Evolutionary conservation across 202 grass and related monocot genomes (phyloP).

Genomic region (Schoenoplectus triqueter): DNA sequence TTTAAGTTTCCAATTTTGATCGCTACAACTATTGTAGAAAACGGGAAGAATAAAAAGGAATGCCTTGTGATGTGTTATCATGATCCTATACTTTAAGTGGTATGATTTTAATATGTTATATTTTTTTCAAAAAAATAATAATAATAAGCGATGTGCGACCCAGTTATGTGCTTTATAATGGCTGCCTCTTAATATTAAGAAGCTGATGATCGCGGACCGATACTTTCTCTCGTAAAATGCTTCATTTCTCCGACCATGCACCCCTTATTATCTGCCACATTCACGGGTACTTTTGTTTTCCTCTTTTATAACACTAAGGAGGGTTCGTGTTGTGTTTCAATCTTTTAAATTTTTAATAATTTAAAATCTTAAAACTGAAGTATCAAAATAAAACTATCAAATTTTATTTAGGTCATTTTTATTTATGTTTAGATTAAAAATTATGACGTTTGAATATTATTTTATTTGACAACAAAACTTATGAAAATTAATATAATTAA

Average conservation of each 20-base stretch:
- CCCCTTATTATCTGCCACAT: not conserved
- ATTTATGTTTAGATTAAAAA: too few relatives aligned
- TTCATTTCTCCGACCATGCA: not conserved
- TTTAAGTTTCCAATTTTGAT: not conserved
- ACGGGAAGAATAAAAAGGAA: not conserved
- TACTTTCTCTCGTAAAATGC: not conserved
- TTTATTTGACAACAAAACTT: too few relatives aligned
- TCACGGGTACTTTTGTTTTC: too few relatives aligned
- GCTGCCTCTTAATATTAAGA: not conserved
- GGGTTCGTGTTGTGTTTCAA: too few relatives aligned
- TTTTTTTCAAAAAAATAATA: not conserved
- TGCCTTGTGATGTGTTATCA: conserved; percentile 10
- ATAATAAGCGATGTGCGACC: conserved; percentile 28
- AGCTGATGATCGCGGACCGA: not conserved
- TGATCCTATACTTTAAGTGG: conserved; percentile 19
- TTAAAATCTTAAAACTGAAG: too few relatives aligned
- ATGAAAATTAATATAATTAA: too few relatives aligned
- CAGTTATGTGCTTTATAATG: not conserved
- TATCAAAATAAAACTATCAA: too few relatives aligned
- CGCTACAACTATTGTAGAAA: not conserved
- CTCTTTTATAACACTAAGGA: too few relatives aligned
- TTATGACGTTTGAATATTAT: too few relatives aligned
- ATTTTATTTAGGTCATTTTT: too few relatives aligned
- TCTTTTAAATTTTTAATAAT: too few relatives aligned
- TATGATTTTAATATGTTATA: not conserved